Evolutionary conservation across 208 protist species (phyloP), one percentile per base, ranked within the genome.

Genomic region (Trypanosoma mega): DNA sequence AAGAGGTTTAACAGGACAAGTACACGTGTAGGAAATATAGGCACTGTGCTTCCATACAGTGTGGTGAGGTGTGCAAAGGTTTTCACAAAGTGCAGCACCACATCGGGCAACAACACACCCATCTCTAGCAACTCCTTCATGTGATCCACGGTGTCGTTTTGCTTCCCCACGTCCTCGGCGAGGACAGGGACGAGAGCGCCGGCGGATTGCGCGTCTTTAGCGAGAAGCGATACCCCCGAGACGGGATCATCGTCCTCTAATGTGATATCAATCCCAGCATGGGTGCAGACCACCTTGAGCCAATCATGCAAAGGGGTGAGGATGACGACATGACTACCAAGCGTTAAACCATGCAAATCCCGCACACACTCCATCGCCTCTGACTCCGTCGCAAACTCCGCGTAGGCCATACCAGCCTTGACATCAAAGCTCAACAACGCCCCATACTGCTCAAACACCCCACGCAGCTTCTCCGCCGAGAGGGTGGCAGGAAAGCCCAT

Each of bases 1-100:
- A 96, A 93, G 1, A 94, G 62, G 59, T 96, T 96, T 11, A 96
- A 26, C 50, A 96, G 71, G 14, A 82, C 84, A 1, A 96, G 72
- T 7, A 96, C 57, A 52, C 82, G 81, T 2, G 90, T 94, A 8
- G 90, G 78, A 66, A 68, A 92, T 45, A 92, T 72, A 20, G 79
- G 74, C n/a, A 90, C 70, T 26, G 68, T 74, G 43, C 80, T 82
- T 9, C 61, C 76, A 68, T 84, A 93, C n/a, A 87, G 55, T n/a
- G 85, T 73, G 7, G 69, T 55, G 2, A 95, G 78, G 53, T 92
- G 82, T 1, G 82, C 76, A 62, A 92, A 85, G 12, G 74, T 75
- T 30, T 67, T 68, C 16, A 64, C 47, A 47, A 93, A 85, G 52
- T 76, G 79, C 5, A 74, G 55, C 1, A 94, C 64, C 33, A 79